These are phyloP conservation scores for Boletellus emodensis DNA, from an alignment of 768 basidiomycete genomes.

Conservation along the genomic window DNA sequence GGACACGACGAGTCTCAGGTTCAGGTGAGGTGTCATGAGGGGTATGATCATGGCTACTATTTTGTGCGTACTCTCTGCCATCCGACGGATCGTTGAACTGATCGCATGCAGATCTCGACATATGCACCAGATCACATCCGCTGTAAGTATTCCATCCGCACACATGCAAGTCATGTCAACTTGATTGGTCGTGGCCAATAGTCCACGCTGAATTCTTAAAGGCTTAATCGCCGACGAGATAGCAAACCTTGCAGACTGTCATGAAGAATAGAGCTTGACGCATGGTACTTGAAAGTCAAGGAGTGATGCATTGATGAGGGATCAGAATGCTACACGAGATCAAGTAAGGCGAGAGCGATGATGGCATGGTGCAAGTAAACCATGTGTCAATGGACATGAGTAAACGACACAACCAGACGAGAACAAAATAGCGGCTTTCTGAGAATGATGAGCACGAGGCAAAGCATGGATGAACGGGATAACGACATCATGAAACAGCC, in stretches of 20 bases:
- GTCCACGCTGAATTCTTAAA: slow-evolving; percentile 90
- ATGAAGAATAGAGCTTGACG: slow-evolving; percentile 7
- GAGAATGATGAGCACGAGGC: background rate
- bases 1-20: slow-evolving; percentile 76
- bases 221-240: slow-evolving; percentile 36
- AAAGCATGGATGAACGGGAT: background rate
- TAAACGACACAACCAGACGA: background rate
- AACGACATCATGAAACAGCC: slow-evolving; percentile 8
- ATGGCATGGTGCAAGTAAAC: background rate
- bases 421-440: background rate
- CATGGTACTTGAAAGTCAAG: background rate
- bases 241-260: background rate
- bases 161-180: background rate
- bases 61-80: slow-evolving; percentile 49
- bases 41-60: slow-evolving; percentile 88
- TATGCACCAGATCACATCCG: slow-evolving; percentile 88
- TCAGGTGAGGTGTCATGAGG: slow-evolving; percentile 71
- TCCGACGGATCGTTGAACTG: background rate
- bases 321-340: background rate
- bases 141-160: slow-evolving; percentile 47
- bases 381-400: slow-evolving; percentile 1
- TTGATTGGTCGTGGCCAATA: slow-evolving; percentile 26
- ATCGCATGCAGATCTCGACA: slow-evolving; percentile 66
- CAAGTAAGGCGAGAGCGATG: slow-evolving; percentile 1
- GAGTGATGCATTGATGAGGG: background rate